Base-by-base conservation (phyloP, 2,329 filamentous ascomycete species). In the Scolecobasidium constrictum region DNA sequence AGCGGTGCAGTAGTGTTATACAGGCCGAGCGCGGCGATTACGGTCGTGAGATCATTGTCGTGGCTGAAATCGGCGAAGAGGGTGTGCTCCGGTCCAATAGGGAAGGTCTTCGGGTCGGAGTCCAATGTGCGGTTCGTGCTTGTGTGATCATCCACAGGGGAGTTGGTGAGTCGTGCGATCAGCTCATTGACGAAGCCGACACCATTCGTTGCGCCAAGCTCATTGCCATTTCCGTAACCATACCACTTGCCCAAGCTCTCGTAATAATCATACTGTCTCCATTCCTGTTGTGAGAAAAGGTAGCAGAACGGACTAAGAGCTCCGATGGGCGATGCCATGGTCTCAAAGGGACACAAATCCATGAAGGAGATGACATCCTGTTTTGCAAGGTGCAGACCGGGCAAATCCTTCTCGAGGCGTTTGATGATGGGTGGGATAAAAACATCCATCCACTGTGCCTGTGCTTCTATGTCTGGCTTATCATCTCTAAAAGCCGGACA, bases 51-150 rank as follows among this genome's bases (percentile, higher is more conserved):
- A 56, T 83, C 79, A 59, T 93, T 94, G 62, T 95, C 88, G 61
- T 95, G 88, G 48, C 80, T 85, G 56, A 95, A 94, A 61, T 95
- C 88, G 0, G 86, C 87, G 55, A 93, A 95, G 1, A 94, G 63
- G 9, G 64, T 64, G 35, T 66, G 62, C 47, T 73, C 53, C 21
- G 60, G 59, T 18, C 62, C 70, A 0, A 94, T 65, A 0, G 88
- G 87, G 54, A 94, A 95, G 0, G 83, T 88, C 5, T 61, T 56
- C 1, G 72, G 63, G 45, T 77, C 68, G 4, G 65, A 64, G 57
- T 93, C 84, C 0, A 94, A 71, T 0, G 87, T 94, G 26, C 65
- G 67, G 60, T 95, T 94, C 4, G 81, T 86, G 43, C 70, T 78
- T 0, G 86, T 94, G 45, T 75, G 62, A 57, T 94, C 86, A 0